Evolutionary conservation across 305 asterid genomes (phyloP).

Genomic region (Salvia sclarea): DNA sequence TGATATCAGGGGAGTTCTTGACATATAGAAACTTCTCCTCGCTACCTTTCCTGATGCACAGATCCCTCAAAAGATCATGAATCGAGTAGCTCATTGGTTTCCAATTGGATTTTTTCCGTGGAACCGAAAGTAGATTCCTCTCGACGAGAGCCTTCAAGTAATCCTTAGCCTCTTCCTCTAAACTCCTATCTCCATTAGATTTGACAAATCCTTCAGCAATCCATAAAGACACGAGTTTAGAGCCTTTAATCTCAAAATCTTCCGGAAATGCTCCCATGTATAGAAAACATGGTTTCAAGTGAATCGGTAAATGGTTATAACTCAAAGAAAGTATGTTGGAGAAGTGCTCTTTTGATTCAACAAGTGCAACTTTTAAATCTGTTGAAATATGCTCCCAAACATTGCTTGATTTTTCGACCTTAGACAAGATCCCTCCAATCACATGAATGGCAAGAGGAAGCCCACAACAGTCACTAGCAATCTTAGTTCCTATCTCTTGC

Average conservation of each 20-base stretch:
- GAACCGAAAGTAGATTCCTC: background rate
- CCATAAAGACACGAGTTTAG: background rate
- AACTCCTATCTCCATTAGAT: background rate
- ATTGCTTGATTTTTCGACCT: background rate
- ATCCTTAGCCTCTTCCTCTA: background rate
- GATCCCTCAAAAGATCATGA: background rate
- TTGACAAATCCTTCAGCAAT: background rate
- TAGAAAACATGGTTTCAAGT: background rate
- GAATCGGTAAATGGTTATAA: conserved; percentile 15
- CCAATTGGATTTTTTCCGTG: background rate
- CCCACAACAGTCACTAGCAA: conserved; percentile 25
- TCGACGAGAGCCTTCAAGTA: background rate
- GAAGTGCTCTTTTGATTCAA: background rate
- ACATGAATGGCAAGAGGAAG: conserved; percentile 35
- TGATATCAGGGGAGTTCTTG: background rate
- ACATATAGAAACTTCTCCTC: background rate
- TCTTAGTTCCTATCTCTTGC: conserved; percentile 13
- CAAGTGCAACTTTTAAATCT: conserved; percentile 1
- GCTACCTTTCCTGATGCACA: background rate
- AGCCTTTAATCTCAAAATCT: background rate
- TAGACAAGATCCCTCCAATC: conserved; percentile 29
- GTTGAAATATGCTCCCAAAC: conserved; percentile 25
- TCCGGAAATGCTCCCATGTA: background rate
- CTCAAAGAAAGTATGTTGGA: conserved; percentile 22
- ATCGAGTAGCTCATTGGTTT: background rate